A percentile compares a stretch with the other conserved stretches of the same genome.
Conservation (phyloP, 805 yeast species). For the Priceomyces haplophilus region DNA sequence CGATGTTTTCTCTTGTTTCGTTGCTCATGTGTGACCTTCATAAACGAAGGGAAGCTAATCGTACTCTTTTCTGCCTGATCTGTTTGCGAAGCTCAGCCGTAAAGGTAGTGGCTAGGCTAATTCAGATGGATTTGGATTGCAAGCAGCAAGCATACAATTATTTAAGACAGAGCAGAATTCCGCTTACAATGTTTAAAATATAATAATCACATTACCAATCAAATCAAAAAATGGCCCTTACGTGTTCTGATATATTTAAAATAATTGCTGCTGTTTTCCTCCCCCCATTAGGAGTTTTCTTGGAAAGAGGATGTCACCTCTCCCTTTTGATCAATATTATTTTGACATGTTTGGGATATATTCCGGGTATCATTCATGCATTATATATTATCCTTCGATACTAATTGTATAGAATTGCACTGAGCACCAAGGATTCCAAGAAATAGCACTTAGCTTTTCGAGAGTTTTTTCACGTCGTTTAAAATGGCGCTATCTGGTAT, state of each 20-base stretch:
- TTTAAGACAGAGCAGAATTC: background rate
- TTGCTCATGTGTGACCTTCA: background rate
- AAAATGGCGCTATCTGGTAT: no score
- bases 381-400: conserved; percentile 49
- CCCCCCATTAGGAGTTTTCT: conserved; percentile 63
- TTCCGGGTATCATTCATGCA: conserved; percentile 74
- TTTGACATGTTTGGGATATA: conserved; percentile 67
- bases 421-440: no score
- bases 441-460: no score
- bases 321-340: conserved; percentile 52
- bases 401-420: no score
- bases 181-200: background rate
- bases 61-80: no score
- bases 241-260: conserved; percentile 53
- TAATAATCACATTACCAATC: background rate
- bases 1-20: background rate
- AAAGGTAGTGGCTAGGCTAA: conserved; percentile 2
- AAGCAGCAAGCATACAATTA: conserved; percentile 1
- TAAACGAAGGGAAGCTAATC: no score
- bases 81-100: background rate
- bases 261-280: conserved; percentile 49
- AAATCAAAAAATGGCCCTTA: conserved; percentile 41
- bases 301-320: conserved; percentile 54
- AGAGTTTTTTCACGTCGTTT: no score
- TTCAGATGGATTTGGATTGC: background rate